Conservation (phyloP, 2,329 filamentous ascomycete species). For the Phialocephala sp. region DNA sequence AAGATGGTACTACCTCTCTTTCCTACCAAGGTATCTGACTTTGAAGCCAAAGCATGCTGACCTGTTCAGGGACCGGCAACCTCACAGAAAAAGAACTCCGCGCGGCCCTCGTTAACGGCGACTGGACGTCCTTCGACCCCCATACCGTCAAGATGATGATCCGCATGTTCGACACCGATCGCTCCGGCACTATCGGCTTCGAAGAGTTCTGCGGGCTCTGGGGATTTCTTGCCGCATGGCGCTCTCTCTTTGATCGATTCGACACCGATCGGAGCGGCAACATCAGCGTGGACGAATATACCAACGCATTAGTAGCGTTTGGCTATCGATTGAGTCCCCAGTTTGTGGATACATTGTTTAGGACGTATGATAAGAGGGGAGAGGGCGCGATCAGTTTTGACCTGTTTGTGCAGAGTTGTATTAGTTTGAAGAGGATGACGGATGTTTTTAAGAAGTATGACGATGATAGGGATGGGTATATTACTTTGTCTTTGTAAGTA, state of each 20-base stretch:
- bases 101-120: constrained; percentile 91
- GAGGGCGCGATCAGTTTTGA: constrained; percentile 86
- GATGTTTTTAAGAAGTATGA: constrained; percentile 99
- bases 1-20: constrained; percentile 63
- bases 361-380: constrained; percentile 81
- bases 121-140: constrained; percentile 91
- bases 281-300: constrained; percentile 86
- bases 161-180: constrained; percentile 96
- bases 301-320: constrained; percentile 88
- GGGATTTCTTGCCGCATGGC: constrained; percentile 95
- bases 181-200: constrained; percentile 87
- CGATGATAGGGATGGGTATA: constrained; percentile 92
- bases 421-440: constrained; percentile 96
- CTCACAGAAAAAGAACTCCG: constrained; percentile 87
- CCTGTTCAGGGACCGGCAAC: constrained; percentile 68
- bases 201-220: constrained; percentile 96
- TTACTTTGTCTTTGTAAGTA: constrained; percentile 72
- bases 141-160: constrained; percentile 99
- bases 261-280: constrained; percentile 86
- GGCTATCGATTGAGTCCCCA: constrained; percentile 86
- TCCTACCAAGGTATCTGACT: background rate
- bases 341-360: constrained; percentile 86
- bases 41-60: constrained; percentile 8
- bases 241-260: constrained; percentile 92
- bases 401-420: constrained; percentile 96